Conservation (phyloP, 2,329 filamentous ascomycete genomes). For the Calonectria crousiana region DNA sequence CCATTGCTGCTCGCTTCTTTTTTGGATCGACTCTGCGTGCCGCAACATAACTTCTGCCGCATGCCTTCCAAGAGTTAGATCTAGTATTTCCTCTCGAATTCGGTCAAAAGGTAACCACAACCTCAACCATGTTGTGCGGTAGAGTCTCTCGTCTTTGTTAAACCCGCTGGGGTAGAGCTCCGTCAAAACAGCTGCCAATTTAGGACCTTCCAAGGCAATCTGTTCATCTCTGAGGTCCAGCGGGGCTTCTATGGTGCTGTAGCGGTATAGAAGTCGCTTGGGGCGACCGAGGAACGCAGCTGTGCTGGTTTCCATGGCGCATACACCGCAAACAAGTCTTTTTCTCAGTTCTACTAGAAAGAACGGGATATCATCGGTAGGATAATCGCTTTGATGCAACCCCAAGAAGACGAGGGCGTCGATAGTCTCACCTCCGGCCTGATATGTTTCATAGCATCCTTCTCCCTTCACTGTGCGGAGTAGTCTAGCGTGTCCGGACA, state of each 20-base stretch:
- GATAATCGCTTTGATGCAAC: background rate
- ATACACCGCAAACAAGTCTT: background rate
- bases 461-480: conserved; percentile 7
- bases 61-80: background rate
- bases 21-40: background rate
- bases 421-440: background rate
- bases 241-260: background rate
- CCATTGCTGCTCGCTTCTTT: background rate
- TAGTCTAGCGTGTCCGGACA: background rate
- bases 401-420: background rate
- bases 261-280: conserved; percentile 1
- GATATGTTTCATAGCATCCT: conserved; percentile 8
- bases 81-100: conserved; percentile 10
- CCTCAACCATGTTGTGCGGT: conserved; percentile 9
- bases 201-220: background rate
- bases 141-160: background rate
- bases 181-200: background rate
- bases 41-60: background rate
- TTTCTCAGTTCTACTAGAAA: conserved; percentile 11
- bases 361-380: background rate
- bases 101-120: conserved; percentile 13
- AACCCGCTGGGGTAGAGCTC: background rate
- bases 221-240: conserved; percentile 3
- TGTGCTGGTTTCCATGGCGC: conserved; percentile 1
- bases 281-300: conserved; percentile 14